Conservation (phyloP, 2,329 filamentous ascomycete species). For the Cytospora paraplurivora region DNA sequence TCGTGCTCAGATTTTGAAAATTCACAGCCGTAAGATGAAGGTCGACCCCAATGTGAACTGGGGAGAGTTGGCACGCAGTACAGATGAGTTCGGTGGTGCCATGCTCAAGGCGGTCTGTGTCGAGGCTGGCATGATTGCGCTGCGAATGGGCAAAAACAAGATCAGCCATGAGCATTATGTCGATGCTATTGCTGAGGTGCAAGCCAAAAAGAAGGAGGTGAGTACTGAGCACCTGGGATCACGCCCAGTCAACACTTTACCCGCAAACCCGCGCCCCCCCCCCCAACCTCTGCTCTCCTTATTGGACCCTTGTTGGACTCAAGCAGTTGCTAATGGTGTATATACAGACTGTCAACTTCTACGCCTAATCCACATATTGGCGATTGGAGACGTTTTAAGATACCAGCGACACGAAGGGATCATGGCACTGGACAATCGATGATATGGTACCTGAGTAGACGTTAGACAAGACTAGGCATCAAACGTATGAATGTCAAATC, state of each 20-base stretch:
- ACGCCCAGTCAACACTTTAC: too few relatives aligned
- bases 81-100: conserved; percentile 96
- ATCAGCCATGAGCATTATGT: conserved; percentile 98
- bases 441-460: conserved; percentile 6
- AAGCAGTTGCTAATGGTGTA: background rate
- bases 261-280: background rate
- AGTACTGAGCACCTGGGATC: conserved; percentile 37
- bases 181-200: conserved; percentile 95
- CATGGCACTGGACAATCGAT: background rate
- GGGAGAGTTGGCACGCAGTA: conserved; percentile 91
- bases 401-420: background rate
- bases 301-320: background rate
- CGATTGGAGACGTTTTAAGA: conserved; percentile 1
- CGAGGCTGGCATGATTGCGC: conserved; percentile 97
- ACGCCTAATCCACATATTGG: conserved; percentile 43
- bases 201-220: conserved; percentile 91
- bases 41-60: conserved; percentile 93
- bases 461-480: conserved; percentile 6
- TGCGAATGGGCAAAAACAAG: conserved; percentile 92
- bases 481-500: conserved; percentile 15
- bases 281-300: too few relatives aligned
- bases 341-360: conserved; percentile 59
- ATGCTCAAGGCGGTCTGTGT: conserved; percentile 99
- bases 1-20: conserved; percentile 93
- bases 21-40: conserved; percentile 98